A percentile compares a stretch with the other conserved stretches of the same genome.
Evolutionary conservation across 495 filamentous ascomycete genomes (phyloP).

Genomic region (Penicillium pancosmium): DNA sequence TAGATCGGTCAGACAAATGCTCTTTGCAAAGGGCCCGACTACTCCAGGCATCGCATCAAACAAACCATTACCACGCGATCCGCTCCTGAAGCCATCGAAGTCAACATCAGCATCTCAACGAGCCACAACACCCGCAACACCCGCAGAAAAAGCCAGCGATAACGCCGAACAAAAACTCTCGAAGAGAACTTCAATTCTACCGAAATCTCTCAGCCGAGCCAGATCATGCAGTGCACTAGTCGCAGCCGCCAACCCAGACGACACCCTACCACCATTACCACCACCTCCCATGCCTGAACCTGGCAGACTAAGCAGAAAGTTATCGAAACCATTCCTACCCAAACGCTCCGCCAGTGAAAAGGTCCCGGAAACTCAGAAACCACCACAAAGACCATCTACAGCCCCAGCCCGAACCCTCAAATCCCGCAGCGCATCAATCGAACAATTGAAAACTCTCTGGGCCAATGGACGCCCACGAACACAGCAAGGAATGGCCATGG

Average conservation of each 20-base stretch:
- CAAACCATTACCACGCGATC: constrained; percentile 43
- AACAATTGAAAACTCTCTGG: constrained; percentile 31
- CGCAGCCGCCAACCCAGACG: constrained; percentile 9
- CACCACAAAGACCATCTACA: constrained; percentile 28
- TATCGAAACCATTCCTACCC: constrained; percentile 34
- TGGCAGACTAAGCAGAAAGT: constrained; percentile 26
- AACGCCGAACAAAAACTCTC: background rate
- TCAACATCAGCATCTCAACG: constrained; percentile 14
- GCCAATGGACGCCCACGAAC: constrained; percentile 23
- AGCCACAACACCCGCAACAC: constrained; percentile 17
- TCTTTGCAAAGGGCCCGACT: constrained; percentile 28
- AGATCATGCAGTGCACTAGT: constrained; percentile 31
- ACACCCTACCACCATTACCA: constrained; percentile 16
- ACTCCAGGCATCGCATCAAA: constrained; percentile 19
- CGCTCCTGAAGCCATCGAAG: constrained; percentile 20
- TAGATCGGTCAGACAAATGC: constrained; percentile 26
- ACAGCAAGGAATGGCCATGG: constrained; percentile 16
- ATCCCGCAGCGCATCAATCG: constrained; percentile 33
- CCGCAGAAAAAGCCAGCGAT: constrained; percentile 14
- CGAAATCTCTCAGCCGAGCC: constrained; percentile 19
- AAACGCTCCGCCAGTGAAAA: constrained; percentile 30
- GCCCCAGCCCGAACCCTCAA: constrained; percentile 32
- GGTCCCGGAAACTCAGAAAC: constrained; percentile 4
- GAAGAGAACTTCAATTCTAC: constrained; percentile 13
- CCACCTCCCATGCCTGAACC: constrained; percentile 14